Evolutionary conservation across 495 filamentous ascomycete species (phyloP).

Genomic region (Staphylotrichum tortipilum): DNA sequence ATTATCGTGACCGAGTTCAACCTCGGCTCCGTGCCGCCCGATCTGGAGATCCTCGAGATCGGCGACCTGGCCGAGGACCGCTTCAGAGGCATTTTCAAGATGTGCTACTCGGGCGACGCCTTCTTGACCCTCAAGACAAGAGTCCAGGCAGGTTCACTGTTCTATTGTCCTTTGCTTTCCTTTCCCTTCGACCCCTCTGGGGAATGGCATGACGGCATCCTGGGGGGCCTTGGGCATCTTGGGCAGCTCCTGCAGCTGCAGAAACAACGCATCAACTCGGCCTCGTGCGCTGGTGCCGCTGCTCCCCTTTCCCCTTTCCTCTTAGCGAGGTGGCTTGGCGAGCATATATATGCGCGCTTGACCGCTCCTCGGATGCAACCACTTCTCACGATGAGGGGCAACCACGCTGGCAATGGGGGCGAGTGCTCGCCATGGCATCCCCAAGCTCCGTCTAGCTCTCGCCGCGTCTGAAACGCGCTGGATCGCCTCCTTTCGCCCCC

Average conservation of each 20-base stretch:
- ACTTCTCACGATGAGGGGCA: too few relatives aligned
- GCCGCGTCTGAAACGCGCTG: background rate
- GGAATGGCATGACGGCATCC: too few relatives aligned
- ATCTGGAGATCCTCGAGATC: constrained; percentile 93
- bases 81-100: constrained; percentile 97
- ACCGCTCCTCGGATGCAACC: too few relatives aligned
- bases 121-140: constrained; percentile 88
- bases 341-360: too few relatives aligned
- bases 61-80: constrained; percentile 94
- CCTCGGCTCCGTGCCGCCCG: constrained; percentile 81
- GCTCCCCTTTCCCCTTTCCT: too few relatives aligned
- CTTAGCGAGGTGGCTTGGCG: too few relatives aligned
- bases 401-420: background rate
- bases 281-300: too few relatives aligned
- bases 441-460: too few relatives aligned
- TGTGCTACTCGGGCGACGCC: constrained; percentile 93
- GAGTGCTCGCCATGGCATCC: background rate
- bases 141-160: constrained; percentile 67
- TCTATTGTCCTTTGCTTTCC: constrained; percentile 2
- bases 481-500: background rate
- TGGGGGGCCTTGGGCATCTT: too few relatives aligned
- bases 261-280: too few relatives aligned
- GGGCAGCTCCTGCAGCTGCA: too few relatives aligned
- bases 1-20: constrained; percentile 98
- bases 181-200: too few relatives aligned